Percentiles rank a stretch among this genome's conserved stretches.
Evolutionary conservation across 176 grass and related monocot species (phyloP).

Genomic region (Thalia dealbata): DNA sequence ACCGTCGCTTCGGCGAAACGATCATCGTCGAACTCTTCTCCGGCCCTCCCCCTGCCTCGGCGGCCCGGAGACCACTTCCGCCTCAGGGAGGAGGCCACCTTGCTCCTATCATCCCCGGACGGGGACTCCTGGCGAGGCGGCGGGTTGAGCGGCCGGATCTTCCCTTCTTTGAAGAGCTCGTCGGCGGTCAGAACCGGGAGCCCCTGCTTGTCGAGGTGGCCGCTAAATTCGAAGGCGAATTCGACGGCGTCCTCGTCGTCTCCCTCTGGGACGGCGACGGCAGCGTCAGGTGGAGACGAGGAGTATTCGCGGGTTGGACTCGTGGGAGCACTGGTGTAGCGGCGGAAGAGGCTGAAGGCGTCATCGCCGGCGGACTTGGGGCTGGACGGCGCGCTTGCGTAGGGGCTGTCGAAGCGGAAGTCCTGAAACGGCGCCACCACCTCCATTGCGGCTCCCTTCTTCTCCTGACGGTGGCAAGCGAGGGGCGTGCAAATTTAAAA

Average conservation of each 20-base stretch:
- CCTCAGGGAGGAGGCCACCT: slow-evolving; percentile 2
- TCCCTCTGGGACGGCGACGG: slow-evolving; percentile 3
- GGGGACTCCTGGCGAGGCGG: slow-evolving; percentile 10
- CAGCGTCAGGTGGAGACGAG: neutral
- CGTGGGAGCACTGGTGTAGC: slow-evolving; percentile 17
- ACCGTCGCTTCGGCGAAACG: slow-evolving; percentile 11
- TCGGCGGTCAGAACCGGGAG: slow-evolving; percentile 4
- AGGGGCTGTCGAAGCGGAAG: slow-evolving; percentile 11
- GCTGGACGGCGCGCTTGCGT: slow-evolving; percentile 21
- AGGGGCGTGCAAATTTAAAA: neutral
- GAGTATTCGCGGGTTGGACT: slow-evolving; percentile 18
- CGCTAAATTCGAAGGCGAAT: slow-evolving; percentile 16
- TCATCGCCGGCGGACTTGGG: slow-evolving; percentile 3
- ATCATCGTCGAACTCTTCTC: neutral
- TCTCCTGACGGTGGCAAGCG: neutral
- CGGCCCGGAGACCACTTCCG: slow-evolving; percentile 3
- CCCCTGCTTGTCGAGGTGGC: slow-evolving; percentile 7
- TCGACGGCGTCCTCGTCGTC: neutral
- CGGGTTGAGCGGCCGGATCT: slow-evolving; percentile 22
- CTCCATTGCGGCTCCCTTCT: neutral
- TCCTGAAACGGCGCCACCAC: slow-evolving; percentile 12
- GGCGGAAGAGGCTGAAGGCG: slow-evolving; percentile 12
- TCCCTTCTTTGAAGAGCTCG: slow-evolving; percentile 20
- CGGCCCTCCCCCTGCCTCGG: neutral
- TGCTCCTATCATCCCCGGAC: neutral